These are phyloP conservation scores for Trichoderma parareesei DNA, from an alignment of 495 filamentous ascomycete genomes.

Conservation along the genomic window DNA sequence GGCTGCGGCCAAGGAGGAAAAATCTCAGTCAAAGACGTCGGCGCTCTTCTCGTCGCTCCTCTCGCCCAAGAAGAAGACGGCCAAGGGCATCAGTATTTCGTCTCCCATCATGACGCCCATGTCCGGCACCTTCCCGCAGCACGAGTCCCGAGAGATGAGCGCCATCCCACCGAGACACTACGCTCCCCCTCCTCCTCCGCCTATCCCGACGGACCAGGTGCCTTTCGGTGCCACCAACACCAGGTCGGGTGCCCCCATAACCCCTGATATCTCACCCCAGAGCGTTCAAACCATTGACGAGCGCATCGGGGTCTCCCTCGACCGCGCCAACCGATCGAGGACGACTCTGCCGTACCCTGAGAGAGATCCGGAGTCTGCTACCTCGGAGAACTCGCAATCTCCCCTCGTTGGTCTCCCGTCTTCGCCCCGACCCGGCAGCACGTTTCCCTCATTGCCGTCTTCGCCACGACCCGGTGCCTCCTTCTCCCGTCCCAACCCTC, in stretches of 20 bases:
- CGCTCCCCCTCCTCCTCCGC: slow-evolving; percentile 31
- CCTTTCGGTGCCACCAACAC: slow-evolving; percentile 30
- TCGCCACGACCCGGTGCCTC: slow-evolving; percentile 34
- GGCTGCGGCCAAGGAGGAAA: slow-evolving; percentile 25
- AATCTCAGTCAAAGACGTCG: slow-evolving; percentile 38
- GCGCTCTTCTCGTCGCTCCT: slow-evolving; percentile 45
- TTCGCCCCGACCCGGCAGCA: slow-evolving; percentile 38
- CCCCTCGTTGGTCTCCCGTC: slow-evolving; percentile 37
- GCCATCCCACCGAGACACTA: slow-evolving; percentile 44
- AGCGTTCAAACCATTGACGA: slow-evolving; percentile 41
- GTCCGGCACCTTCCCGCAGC: slow-evolving; percentile 41
- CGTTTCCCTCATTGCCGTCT: slow-evolving; percentile 37
- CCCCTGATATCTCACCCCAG: slow-evolving; percentile 40
- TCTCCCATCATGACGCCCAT: slow-evolving; percentile 48
- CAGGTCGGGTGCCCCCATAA: slow-evolving; percentile 28
- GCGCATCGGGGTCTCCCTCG: slow-evolving; percentile 32
- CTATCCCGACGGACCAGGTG: slow-evolving; percentile 32
- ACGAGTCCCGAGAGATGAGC: slow-evolving; percentile 43
- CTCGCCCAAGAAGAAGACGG: slow-evolving; percentile 41
- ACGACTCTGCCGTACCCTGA: slow-evolving; percentile 24
- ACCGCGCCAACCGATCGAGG: slow-evolving; percentile 26
- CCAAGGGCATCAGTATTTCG: slow-evolving; percentile 40
- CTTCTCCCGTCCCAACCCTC: slow-evolving; percentile 30
- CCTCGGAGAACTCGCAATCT: slow-evolving; percentile 32
- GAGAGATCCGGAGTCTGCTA: slow-evolving; percentile 34